Evolutionary conservation across 805 yeast genomes (phyloP).

Genomic region (Saturnispora gosingensis): DNA sequence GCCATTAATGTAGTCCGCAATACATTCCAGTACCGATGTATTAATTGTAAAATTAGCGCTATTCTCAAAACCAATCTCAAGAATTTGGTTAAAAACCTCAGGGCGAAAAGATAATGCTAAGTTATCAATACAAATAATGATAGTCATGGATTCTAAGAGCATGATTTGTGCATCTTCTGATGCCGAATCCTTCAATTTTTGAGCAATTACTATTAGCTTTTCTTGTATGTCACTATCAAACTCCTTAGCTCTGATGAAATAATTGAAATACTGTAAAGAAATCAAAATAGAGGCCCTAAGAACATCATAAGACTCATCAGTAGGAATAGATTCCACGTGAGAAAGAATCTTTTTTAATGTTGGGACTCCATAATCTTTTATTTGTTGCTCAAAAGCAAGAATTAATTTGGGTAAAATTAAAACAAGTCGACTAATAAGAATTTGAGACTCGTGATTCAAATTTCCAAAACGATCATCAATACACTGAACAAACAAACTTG

Average conservation of each 20-base stretch:
- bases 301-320: conserved; percentile 20
- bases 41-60: conserved; percentile 65
- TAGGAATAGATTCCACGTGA: conserved; percentile 17
- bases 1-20: conserved; percentile 47
- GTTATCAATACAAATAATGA: conserved; percentile 43
- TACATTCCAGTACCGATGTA: conserved; percentile 59
- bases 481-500: conserved; percentile 1
- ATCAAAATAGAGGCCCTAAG: conserved; percentile 33
- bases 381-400: conserved; percentile 36
- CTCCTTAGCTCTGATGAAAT: conserved; percentile 24
- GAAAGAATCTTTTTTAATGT: conserved; percentile 15
- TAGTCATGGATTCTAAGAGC: conserved; percentile 59
- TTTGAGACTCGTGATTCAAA: conserved; percentile 20
- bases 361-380: conserved; percentile 19
- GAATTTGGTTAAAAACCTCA: conserved; percentile 42
- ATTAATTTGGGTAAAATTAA: conserved; percentile 48
- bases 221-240: conserved; percentile 22
- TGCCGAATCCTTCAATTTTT: conserved; percentile 45
- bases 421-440: conserved; percentile 41
- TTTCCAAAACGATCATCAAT: conserved; percentile 12
- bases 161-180: conserved; percentile 76
- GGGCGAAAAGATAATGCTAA: conserved; percentile 25
- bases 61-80: conserved; percentile 60
- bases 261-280: conserved; percentile 40
- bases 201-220: conserved; percentile 29